Conservation (phyloP, 495 filamentous ascomycete genomes). For the Oleoguttula mirabilis region DNA sequence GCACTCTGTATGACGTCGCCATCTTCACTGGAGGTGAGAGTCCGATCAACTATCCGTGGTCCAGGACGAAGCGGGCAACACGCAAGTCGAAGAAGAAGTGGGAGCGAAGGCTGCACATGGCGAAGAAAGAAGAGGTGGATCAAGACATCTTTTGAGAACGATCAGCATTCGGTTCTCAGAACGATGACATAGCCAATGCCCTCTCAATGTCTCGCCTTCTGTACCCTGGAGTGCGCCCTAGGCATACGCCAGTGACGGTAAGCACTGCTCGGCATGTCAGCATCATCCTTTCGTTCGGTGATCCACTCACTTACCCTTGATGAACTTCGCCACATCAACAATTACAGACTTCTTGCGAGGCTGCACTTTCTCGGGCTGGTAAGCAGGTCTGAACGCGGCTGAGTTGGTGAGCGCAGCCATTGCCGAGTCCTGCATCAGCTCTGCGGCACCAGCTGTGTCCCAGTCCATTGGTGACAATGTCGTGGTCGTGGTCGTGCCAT, state of each 20-base stretch:
- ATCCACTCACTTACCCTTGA: constrained; percentile 33
- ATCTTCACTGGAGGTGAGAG: background rate
- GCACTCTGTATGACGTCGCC: background rate
- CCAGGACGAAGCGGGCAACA: background rate
- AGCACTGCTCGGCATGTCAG: background rate
- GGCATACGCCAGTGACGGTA: constrained; percentile 34
- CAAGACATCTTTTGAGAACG: background rate
- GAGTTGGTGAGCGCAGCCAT: background rate
- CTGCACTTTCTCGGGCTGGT: background rate
- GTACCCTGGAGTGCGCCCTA: constrained; percentile 52
- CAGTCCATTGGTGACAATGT: background rate
- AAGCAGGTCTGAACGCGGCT: background rate
- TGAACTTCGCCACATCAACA: constrained; percentile 28
- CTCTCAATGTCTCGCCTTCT: constrained; percentile 45
- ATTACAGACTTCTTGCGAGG: constrained; percentile 21
- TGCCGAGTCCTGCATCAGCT: constrained; percentile 3
- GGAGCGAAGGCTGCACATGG: background rate
- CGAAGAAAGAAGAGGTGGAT: background rate
- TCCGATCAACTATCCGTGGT: background rate
- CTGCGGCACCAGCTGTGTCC: background rate
- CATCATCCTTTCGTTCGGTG: constrained; percentile 25
- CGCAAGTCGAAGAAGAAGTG: background rate
- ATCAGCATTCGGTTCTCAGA: too few relatives aligned
- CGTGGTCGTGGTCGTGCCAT: background rate
- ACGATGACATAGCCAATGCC: constrained; percentile 33